A percentile compares a stretch with the other conserved stretches of the same genome.
These are phyloP conservation scores for Simmondsia chinensis DNA, from an alignment of 148 eudicot species.

Conservation along the genomic window DNA sequence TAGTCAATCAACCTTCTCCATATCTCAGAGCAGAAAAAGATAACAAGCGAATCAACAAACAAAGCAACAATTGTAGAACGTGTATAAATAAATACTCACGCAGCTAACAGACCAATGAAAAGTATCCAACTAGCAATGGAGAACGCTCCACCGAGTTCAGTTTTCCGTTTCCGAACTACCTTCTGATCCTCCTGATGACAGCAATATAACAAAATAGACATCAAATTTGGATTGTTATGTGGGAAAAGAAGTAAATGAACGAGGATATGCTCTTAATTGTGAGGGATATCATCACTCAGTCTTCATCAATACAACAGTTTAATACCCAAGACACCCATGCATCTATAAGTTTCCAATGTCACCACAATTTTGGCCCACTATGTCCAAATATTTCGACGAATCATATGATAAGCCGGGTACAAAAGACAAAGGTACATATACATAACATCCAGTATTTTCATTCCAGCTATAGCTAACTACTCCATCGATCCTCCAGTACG, in stretches of 20 bases:
- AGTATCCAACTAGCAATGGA: conserved; percentile 95
- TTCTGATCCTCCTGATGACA: conserved; percentile 69
- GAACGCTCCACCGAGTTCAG: conserved; percentile 93
- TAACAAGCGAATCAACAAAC: neutral
- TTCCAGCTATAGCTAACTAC: too few species aligned
- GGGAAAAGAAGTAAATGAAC: neutral
- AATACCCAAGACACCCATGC: too few species aligned
- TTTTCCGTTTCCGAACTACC: conserved; percentile 75
- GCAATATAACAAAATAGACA: neutral
- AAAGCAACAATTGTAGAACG: neutral
- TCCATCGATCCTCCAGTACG: too few species aligned
- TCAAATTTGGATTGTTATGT: neutral
- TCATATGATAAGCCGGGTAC: too few species aligned
- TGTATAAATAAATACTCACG: conserved; percentile 46
- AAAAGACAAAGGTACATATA: too few species aligned
- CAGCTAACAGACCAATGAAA: conserved; percentile 77
- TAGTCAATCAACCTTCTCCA: neutral
- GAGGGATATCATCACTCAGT: too few species aligned
- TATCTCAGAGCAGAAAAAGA: neutral
- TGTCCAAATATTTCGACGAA: too few species aligned
- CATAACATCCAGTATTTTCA: too few species aligned
- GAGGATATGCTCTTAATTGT: too few species aligned
- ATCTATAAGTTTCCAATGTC: too few species aligned
- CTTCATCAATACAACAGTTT: too few species aligned
- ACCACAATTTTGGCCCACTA: too few species aligned